Base-by-base conservation (phyloP, 2,329 filamentous ascomycete species). In the Aaosphaeria pasadenensis region DNA sequence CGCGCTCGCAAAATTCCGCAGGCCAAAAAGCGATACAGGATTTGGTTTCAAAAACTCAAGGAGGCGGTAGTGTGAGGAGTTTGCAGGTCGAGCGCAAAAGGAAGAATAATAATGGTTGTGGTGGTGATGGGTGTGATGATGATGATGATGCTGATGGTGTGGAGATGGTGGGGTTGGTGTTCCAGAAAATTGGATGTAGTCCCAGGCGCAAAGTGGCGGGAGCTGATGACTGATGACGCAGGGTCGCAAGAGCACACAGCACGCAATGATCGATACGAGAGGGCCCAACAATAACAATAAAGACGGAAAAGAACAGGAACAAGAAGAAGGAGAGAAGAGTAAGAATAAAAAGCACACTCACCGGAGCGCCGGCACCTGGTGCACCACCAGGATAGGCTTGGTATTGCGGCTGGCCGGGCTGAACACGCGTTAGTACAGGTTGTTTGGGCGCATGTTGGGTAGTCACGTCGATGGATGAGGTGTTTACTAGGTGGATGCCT, bases 351-450 rank as follows among this genome's bases (percentile, higher is more conserved):
- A 60, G 55, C 24, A 7, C 7, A 28, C 67, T 70, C 68, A 69
- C 68, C 62, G 59, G 59, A 59, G 63, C 59, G 52, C 62, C 59
- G 59, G 67, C 65, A 36, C 17, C 17, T 24, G 17, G 17, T 24
- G 17, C 17, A 24, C 17, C 17, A 58, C 74, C 75, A 58, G 74
- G 75, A 64, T 79, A 83, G 55, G 80, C 75, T 71, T 83, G 79
- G 69, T 83, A 83, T 60, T 75, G 72, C 51, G 67, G 70, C 57
- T 78, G 74, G 44, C 72, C 69, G 55, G 72, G 72, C 73, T 75
- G 53, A 24, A 32, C 47, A 46, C 33, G 33, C 33, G 33, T 36
- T 36, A 36, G 33, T 36, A 9, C 17, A 24, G 17, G 33, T 9
- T 4, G n/a, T 9, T 40, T 45, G 47, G 39, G 44, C 49, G 48